Evolutionary conservation across 2,329 filamentous ascomycete species (phyloP).

Genomic region (Cladosporium cucumerinum): DNA sequence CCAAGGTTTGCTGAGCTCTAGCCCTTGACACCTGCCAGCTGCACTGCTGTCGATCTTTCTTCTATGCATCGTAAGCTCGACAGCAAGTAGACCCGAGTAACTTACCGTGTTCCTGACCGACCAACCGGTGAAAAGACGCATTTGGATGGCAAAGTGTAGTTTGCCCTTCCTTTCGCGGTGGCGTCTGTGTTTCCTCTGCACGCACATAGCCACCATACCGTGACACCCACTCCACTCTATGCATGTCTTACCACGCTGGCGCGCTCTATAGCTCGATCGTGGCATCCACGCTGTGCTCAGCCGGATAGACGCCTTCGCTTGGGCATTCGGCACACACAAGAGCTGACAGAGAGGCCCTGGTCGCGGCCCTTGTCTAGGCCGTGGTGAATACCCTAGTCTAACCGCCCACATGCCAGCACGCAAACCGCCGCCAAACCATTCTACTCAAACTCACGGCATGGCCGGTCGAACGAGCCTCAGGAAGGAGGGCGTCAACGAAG

Average conservation of each 20-base stretch:
- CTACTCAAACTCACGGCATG: conserved; percentile 13
- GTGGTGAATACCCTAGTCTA: conserved; percentile 4
- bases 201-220: conserved; percentile 6
- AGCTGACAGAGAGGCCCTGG: conserved; percentile 12
- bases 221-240: conserved; percentile 8
- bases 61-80: not conserved
- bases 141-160: not conserved
- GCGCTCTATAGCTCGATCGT: conserved; percentile 4
- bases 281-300: conserved; percentile 2
- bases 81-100: not conserved
- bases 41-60: not conserved
- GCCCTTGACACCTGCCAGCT: not conserved
- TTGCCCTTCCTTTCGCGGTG: not conserved
- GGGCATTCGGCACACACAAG: conserved; percentile 1
- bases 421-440: conserved; percentile 6
- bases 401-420: conserved; percentile 10
- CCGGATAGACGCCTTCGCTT: conserved; percentile 7
- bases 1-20: not conserved
- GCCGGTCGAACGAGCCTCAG: conserved; percentile 16
- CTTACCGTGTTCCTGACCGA: not conserved
- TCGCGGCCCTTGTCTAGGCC: conserved; percentile 13
- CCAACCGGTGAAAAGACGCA: not conserved
- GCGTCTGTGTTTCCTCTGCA: not conserved
- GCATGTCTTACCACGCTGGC: conserved; percentile 7
- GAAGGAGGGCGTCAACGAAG: conserved; percentile 17